Evolutionary conservation across 495 filamentous ascomycete genomes (phyloP).

Genomic region (Penicillium cinerascens): DNA sequence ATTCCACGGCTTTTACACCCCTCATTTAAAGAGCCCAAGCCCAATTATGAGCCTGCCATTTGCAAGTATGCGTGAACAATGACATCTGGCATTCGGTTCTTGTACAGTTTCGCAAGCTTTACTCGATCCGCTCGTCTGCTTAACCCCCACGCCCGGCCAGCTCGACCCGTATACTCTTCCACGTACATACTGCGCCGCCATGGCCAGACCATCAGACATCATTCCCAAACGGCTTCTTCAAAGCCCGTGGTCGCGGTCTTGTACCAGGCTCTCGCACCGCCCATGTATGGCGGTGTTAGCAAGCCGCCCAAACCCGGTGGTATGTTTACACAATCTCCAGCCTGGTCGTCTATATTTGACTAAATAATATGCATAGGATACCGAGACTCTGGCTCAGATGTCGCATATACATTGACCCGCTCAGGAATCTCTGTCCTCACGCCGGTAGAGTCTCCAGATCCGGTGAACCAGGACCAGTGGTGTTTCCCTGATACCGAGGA

Average conservation of each 20-base stretch:
- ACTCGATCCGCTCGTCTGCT: neutral
- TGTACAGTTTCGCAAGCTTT: neutral
- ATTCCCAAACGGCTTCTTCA: slow-evolving; percentile 1
- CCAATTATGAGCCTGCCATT: neutral
- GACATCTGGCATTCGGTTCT: neutral
- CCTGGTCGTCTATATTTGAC: neutral
- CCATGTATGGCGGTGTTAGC: slow-evolving; percentile 23
- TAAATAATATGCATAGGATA: slow-evolving; percentile 19
- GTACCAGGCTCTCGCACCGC: slow-evolving; percentile 28
- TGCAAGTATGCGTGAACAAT: neutral
- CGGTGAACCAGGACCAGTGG: slow-evolving; percentile 23
- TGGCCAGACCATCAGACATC: neutral
- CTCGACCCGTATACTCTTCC: neutral
- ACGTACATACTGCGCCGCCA: neutral
- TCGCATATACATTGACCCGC: slow-evolving; percentile 20
- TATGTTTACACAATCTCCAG: slow-evolving; percentile 6
- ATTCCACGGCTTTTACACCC: neutral
- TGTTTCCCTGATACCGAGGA: slow-evolving; percentile 33
- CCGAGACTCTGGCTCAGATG: slow-evolving; percentile 30
- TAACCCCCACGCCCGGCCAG: slow-evolving; percentile 3
- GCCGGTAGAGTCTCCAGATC: slow-evolving; percentile 12
- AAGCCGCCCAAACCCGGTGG: slow-evolving; percentile 32
- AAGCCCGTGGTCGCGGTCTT: slow-evolving; percentile 25
- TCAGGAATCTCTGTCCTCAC: slow-evolving; percentile 20
- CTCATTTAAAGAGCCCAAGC: neutral